Base-by-base conservation (phyloP, 371 early-diverging fungal species). In the Apophysomyces ossiformis region DNA sequence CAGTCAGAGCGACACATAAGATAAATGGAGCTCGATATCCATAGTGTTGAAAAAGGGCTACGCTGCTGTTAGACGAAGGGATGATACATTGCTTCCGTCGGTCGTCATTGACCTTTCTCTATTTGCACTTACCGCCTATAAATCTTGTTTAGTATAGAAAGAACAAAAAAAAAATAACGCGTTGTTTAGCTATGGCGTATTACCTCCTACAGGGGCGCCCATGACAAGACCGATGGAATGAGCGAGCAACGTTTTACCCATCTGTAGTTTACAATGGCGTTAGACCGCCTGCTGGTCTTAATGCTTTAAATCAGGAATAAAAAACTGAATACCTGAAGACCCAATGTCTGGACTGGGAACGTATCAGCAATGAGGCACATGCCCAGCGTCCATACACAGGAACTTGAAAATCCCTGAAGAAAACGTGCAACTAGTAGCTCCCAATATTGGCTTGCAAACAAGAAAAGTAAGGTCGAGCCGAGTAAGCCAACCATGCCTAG, bases 11-110 rank as follows among this genome's bases (percentile, higher is more conserved):
- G 26, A 82, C 83, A 32, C 87, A 85, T 60, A 93, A 85, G 36
- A 84, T 79, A 63, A 91, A 90, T 8, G 92, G 90, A 0, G 89
- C 85, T 16, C 74, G 69, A 7, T 79, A 74, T 18, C 90, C 90
- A 57, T 78, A 71, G 6, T 79, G 69, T 59, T 86, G 89, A 11
- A 91, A 79, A 1, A 84, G 72, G 5, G 67, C 74, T 76, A 36
- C 11, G 32, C 1, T 26, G 32, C 32, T 26, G 32, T 26, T 3
- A 26, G 32, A 43, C 16, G 9, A 46, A 64, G 0, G 2, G 26
- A 46, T 54, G 41, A 47, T 7, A 16, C n/a, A 47, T 7, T 11
- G 13, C 13, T 13, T 26, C 43, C 11, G n/a, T 7, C 1, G 18
- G 18, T 15, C 7, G 1, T 2, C 7, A 26, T 26, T 26, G 32